Conservation (phyloP, 495 filamentous ascomycete genomes). For the Penicillium coprophilum region DNA sequence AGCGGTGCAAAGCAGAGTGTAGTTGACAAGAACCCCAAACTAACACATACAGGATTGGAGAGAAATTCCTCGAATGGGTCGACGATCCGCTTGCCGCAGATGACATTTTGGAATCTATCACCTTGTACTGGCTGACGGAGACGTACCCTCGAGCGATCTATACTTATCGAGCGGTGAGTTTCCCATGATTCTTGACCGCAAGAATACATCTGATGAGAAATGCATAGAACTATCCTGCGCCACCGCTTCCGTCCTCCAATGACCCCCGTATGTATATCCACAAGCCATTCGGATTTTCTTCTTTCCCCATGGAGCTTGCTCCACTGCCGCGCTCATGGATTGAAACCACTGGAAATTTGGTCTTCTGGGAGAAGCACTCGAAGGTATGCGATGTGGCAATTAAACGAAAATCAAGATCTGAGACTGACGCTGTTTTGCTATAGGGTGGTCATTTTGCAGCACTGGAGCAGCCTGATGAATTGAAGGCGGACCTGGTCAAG, state of each 20-base stretch:
- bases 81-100: slow-evolving; percentile 53
- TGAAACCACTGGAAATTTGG: slow-evolving; percentile 47
- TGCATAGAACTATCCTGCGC: slow-evolving; percentile 24
- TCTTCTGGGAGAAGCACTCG: slow-evolving; percentile 47
- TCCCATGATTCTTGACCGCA: not conserved
- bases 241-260: slow-evolving; percentile 18
- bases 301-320: slow-evolving; percentile 55
- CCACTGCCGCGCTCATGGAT: slow-evolving; percentile 53
- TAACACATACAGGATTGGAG: slow-evolving; percentile 52
- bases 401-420: not conserved
- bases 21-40: not conserved
- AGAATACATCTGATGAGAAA: not conserved
- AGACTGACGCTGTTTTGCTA: not conserved
- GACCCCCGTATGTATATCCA: slow-evolving; percentile 39
- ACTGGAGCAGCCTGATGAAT: slow-evolving; percentile 52
- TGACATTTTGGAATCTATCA: slow-evolving; percentile 56
- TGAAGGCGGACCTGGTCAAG: slow-evolving; percentile 57
- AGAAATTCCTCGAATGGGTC: slow-evolving; percentile 66
- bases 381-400: slow-evolving; percentile 22
- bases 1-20: slow-evolving; percentile 10
- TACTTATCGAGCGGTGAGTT: slow-evolving; percentile 48
- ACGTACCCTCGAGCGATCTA: slow-evolving; percentile 59
- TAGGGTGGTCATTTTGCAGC: slow-evolving; percentile 66
- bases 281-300: slow-evolving; percentile 61
- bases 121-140: slow-evolving; percentile 66